Evolutionary conservation across 768 basidiomycete genomes (phyloP), one percentile per base, ranked within the genome.

Genomic region (Boletus rubroflammeus): DNA sequence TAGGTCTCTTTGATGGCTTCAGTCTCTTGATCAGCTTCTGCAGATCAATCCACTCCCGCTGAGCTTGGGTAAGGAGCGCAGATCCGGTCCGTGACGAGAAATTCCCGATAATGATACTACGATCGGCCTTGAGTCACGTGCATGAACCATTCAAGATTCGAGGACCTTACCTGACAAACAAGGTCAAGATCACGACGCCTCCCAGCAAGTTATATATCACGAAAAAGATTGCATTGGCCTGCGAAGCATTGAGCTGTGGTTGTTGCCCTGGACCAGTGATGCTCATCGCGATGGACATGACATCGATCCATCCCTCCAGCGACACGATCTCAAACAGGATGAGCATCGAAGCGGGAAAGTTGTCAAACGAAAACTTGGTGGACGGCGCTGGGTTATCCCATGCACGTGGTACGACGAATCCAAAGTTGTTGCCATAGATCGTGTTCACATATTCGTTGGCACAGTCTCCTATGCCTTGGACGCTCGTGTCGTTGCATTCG

Each of bases 271-370:
- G 66, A 5, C 87, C 90, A 1, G 81, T 85, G 58, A 97, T 88
- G 57, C 85, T 83, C 69, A 89, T 89, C 1, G 86, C 87, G 25
- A 86, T 79, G 35, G 72, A 73, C 88, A 97, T 88, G 47, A 94
- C 96, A 65, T 95, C 92, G n/a, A 90, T 81, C 96, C 95, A 98
- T 2, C 96, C 96, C 72, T 96, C 94, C 46, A 97, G 74, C 0
- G 94, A 96, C 23, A 98, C 92, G 60, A 96, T 93, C 72, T 98
- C 96, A 63, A 97, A 98, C 1, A 98, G 79, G 64, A 98, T 97
- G 50, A 98, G 79, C 38, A 98, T 75, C 0, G 92, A 88, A 4
- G 85, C 73, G 7, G 81, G 78, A 72, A 98, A 98, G 14, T 76
- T 83, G 71, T 98, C 96, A 65, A 98, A 98, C 3, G 86, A 88